Percentiles rank a stretch among this genome's conserved stretches.
Evolutionary conservation across 495 filamentous ascomycete genomes (phyloP).

Genomic region (Hypoxylon lienhwacheense): DNA sequence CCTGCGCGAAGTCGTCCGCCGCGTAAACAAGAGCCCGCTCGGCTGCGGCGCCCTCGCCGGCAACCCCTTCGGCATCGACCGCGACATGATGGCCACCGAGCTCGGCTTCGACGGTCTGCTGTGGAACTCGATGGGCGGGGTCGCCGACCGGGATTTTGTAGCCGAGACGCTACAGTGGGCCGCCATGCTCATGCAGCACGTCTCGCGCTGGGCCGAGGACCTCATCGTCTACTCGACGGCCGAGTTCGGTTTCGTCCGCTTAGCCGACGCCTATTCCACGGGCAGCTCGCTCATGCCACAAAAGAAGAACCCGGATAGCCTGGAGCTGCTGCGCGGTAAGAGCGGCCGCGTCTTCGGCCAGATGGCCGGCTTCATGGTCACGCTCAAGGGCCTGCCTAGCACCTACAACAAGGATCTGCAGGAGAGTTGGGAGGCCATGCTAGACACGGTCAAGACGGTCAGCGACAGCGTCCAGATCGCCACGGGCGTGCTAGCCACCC

Average conservation of each 20-base stretch:
- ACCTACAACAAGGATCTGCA: slow-evolving; percentile 97
- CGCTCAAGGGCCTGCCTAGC: slow-evolving; percentile 82
- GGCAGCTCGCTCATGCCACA: slow-evolving; percentile 90
- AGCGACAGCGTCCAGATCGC: slow-evolving; percentile 84
- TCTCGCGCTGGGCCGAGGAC: slow-evolving; percentile 86
- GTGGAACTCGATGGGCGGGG: slow-evolving; percentile 81
- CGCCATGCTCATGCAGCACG: slow-evolving; percentile 78
- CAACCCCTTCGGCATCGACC: slow-evolving; percentile 87
- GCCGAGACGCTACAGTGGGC: slow-evolving; percentile 92
- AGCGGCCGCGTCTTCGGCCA: slow-evolving; percentile 81
- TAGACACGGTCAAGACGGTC: slow-evolving; percentile 87
- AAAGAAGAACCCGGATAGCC: slow-evolving; percentile 76
- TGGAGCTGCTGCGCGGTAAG: slow-evolving; percentile 90
- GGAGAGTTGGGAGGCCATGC: slow-evolving; percentile 83
- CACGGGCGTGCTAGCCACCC: slow-evolving; percentile 76
- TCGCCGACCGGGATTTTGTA: slow-evolving; percentile 86
- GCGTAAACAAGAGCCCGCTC: slow-evolving; percentile 78
- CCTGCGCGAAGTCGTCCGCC: slow-evolving; percentile 69
- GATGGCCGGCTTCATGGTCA: slow-evolving; percentile 86
- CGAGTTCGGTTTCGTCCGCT: slow-evolving; percentile 80
- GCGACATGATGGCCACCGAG: slow-evolving; percentile 84
- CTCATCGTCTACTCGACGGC: slow-evolving; percentile 82
- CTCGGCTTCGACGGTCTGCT: slow-evolving; percentile 82
- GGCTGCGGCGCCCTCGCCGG: slow-evolving; percentile 89
- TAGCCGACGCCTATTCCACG: slow-evolving; percentile 86